Base-by-base conservation (phyloP, 1,139 yeast genomes). In the Maudiozyma humilis region DNA sequence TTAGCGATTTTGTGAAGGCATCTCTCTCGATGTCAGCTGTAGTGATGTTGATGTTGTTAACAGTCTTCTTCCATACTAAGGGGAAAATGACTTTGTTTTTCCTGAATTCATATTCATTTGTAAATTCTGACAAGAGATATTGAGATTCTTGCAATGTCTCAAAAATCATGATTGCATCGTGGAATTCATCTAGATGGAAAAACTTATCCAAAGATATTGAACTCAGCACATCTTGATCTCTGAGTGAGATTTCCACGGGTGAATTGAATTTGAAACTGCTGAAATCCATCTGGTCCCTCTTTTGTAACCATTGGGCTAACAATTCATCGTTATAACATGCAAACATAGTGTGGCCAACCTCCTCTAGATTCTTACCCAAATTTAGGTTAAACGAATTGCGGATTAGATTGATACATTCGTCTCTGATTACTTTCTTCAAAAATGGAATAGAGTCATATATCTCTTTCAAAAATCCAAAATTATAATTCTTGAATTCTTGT, bases 121-220 rank as follows among this genome's bases (percentile, higher is more conserved):
- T 76, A 55, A 82, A 82, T 47, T 79, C 78, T 23, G 71, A 69
- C 38, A 77, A 71, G 44, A 91, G 72, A 43, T 73, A 72, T 6
- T 76, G 79, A 7, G 73, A 66, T 57, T 82, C 82, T 39, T 82
- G 79, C 42, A 89, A 70, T 5, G 89, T 81, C 44, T 79, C 77
- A 59, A 83, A 89, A 0, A 91, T 95, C 56, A 89, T 70, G 19
- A 86, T 76, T 4, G 94, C 82, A 63, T 91, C 96, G 60, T 78
- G 85, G 19, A 91, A 69, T 12, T 88, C 82, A 14, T 79, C 73
- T 43, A 88, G 64, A 46, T 81, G 79, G 29, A 66, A 62, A 45
- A 59, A 57, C 14, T 57, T 53, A 2, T 58, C 55, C 4, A 60
- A 43, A 33, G 57, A 54, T 8, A 66, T 54, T 12, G 57, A 44